Evolutionary conservation across 345 rosid genomes (phyloP).

Genomic region (Isatis tinctoria): DNA sequence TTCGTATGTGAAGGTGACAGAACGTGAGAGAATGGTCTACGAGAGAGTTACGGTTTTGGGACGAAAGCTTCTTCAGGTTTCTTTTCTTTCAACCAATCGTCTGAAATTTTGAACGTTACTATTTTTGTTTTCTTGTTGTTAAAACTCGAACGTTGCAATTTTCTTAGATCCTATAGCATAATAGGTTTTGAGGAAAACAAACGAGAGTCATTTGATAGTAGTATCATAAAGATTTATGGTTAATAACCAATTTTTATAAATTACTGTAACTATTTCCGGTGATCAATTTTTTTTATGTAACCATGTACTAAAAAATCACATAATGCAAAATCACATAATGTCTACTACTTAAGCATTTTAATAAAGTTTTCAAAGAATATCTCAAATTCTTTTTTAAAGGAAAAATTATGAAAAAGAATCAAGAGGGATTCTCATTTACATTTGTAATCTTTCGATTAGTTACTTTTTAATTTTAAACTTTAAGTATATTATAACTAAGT

Average conservation of each 20-base stretch:
- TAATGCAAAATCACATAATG: too few species aligned
- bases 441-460: too few species aligned
- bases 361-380: too few species aligned
- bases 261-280: too few species aligned
- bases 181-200: background rate
- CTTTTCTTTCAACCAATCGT: background rate
- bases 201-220: background rate
- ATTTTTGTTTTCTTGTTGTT: background rate
- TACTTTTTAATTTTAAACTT: too few species aligned
- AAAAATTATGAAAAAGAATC: too few species aligned
- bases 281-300: too few species aligned
- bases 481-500: too few species aligned
- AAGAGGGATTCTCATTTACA: too few species aligned
- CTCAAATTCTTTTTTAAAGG: too few species aligned
- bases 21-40: slow-evolving; percentile 21
- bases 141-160: too few species aligned
- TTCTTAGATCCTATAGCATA: background rate
- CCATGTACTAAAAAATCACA: background rate
- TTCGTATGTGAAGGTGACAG: slow-evolving; percentile 5
- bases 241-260: background rate
- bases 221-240: background rate
- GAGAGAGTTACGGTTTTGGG: slow-evolving; percentile 19
- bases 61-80: slow-evolving; percentile 30
- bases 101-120: background rate
- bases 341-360: too few species aligned